phyloP scores from a whole-genome alignment of 805 yeast species.

The Myxozyma neglecta region DNA sequence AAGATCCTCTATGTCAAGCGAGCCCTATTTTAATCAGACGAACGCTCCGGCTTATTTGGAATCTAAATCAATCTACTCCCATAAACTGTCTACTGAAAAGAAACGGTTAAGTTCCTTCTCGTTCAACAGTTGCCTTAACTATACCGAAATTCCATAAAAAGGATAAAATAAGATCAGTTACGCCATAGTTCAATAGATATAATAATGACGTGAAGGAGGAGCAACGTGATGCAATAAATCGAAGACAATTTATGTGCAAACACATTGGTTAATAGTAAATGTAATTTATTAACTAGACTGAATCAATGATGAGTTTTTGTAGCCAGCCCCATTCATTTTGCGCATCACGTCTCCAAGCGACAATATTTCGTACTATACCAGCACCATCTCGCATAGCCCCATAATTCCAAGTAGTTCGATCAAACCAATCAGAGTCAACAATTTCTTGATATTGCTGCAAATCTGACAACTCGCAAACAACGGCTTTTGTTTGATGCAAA shows the following conservation, averaged over 20 bases:
- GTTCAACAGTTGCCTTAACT: slow-evolving; percentile 13
- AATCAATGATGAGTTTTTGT: neutral
- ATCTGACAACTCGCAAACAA: slow-evolving; percentile 78
- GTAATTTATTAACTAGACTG: neutral
- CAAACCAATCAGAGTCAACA: neutral
- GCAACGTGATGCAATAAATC: neutral
- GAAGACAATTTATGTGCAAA: neutral
- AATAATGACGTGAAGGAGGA: slow-evolving; percentile 29
- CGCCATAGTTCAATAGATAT: slow-evolving; percentile 5
- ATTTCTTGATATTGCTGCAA: slow-evolving; percentile 54
- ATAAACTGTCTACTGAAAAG: slow-evolving; percentile 9
- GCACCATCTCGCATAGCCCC: slow-evolving; percentile 54
- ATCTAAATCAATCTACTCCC: slow-evolving; percentile 31
- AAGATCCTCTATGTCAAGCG: slow-evolving; percentile 37
- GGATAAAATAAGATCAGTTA: slow-evolving; percentile 25
- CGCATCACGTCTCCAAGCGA: slow-evolving; percentile 18
- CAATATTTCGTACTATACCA: slow-evolving; percentile 31
- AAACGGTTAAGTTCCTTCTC: neutral
- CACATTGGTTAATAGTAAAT: neutral
- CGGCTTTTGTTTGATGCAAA: slow-evolving; percentile 48
- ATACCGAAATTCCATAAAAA: slow-evolving; percentile 28
- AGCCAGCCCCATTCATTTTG: slow-evolving; percentile 21
- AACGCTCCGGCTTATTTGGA: slow-evolving; percentile 40
- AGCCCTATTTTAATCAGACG: slow-evolving; percentile 27
- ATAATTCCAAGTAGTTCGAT: slow-evolving; percentile 48